These are phyloP conservation scores for Aquilaria malaccensis DNA, from an alignment of 345 rosid species.

Conservation along the genomic window DNA sequence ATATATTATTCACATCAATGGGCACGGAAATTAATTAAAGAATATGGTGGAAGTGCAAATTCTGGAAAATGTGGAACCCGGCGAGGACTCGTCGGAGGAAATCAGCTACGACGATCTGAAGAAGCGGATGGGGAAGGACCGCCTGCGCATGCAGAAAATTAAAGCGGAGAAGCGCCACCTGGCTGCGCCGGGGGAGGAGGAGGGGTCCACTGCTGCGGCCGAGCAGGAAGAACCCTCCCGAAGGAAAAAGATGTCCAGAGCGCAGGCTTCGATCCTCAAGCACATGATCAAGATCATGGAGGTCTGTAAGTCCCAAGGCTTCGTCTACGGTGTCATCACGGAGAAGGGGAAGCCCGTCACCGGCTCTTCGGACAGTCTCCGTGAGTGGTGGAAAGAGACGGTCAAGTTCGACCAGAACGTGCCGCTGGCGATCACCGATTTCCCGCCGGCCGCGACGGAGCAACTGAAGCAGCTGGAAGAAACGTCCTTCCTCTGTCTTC, in stretches of 20 bases:
- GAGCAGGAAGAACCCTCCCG: slow-evolving; percentile 26
- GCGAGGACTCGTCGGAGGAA: slow-evolving; percentile 9
- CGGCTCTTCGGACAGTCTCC: slow-evolving; percentile 60
- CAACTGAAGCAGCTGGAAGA: slow-evolving; percentile 18
- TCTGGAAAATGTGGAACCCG: too few relatives aligned
- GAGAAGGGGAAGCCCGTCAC: slow-evolving; percentile 66
- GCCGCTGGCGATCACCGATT: slow-evolving; percentile 32
- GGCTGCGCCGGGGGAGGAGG: slow-evolving; percentile 1
- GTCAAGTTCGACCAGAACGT: slow-evolving; percentile 49
- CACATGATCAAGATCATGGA: slow-evolving; percentile 80
- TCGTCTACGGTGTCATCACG: slow-evolving; percentile 66
- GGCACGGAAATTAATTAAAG: too few relatives aligned
- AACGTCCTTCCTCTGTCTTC: slow-evolving; percentile 36
- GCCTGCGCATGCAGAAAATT: slow-evolving; percentile 37
- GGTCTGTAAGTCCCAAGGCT: slow-evolving; percentile 54
- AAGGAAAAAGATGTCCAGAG: slow-evolving; percentile 45
- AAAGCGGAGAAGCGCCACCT: slow-evolving; percentile 12
- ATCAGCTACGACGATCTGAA: slow-evolving; percentile 53
- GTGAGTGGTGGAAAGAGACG: slow-evolving; percentile 66
- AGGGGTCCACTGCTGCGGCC: slow-evolving; percentile 2
- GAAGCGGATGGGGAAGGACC: slow-evolving; percentile 58
- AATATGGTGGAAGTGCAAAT: too few relatives aligned
- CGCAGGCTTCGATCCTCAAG: slow-evolving; percentile 63
- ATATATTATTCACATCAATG: too few relatives aligned
- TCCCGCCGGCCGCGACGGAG: slow-evolving; percentile 19